Evolutionary conservation across 106 monocot genomes (phyloP), one percentile per base, ranked within the genome.

Genomic region (Dendrobium nobile): DNA sequence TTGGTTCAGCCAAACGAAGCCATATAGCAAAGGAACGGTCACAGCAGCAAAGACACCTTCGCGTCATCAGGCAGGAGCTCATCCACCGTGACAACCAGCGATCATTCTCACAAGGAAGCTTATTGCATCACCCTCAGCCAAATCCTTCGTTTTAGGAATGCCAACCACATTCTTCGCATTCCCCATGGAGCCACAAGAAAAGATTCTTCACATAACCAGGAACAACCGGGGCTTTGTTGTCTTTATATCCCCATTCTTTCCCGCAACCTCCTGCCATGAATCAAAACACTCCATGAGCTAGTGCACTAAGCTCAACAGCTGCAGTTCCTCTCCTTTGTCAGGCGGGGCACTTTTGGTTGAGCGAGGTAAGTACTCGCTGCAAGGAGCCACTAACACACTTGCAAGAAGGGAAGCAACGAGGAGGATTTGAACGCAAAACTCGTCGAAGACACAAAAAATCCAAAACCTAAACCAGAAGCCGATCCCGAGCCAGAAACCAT

Each of bases 371-470:
- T 85, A 87, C 47, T 95, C 95, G 26, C 91, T 93, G 82, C 99
- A 99, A 4, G 99, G 13, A 99, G 75, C 99, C 99, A 95, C 87
- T 93, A 91, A 10, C 82, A 70, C 18, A 80, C 70, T 77, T 87
- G 82, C 48, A 95, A 44, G 65, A 91, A 93, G 16, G 99, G 88
- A 48, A 95, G 80, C 47, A 86, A 76, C 4, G 90, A 85, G 27
- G 93, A 85, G n/a, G 90, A 93, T 73, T 90, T 90, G 77, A 93
- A 82, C 26, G 26, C 78, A 5, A 89, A 28, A 41, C 82, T 82
- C 41, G 83, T 80, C 3, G 89, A 84, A 28, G 93, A 85, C 15
- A 88, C 77, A 0, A 85, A 10, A 91, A 83, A 13, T 76, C 87
- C 2, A n/a, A n/a, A n/a, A n/a, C 84, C 92, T 20, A 73, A 17